Base-by-base conservation (phyloP, 768 basidiomycete species). In the Sistotremastrum niveocremeum region DNA sequence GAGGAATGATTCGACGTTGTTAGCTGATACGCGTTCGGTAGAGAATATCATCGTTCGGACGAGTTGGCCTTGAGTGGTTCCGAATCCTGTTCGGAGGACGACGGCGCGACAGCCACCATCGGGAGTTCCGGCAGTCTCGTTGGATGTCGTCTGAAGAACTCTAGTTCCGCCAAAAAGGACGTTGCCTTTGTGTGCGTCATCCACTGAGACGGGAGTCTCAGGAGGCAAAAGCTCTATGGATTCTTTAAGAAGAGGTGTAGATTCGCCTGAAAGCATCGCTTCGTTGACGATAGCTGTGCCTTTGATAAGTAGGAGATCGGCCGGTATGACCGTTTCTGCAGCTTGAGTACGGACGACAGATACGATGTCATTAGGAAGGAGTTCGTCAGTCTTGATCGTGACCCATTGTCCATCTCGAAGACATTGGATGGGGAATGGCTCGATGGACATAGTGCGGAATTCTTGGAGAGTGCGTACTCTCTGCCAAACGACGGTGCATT, bases 31-130 rank as follows among this genome's bases (percentile, higher is more conserved):
- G 4, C 91, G 84, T 57, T 99, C 95, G 0, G 89, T 91, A 9
- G 89, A 91, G 68, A 98, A 99, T 47, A 99, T 91, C 95, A 98
- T 99, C 0, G 95, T 98, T 39, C 94, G 72, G 33, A 99, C 93
- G 34, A 99, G 79, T 63, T 94, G 89, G 36, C 95, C 95, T 60
- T 99, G 95, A 1, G 90, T 80, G 7, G 95, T 99, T 6, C 95
- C 95, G 57, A 98, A 99, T 2, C 95, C 94, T 8, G 95, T 98
- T 46, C 90, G 80, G 37, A 97, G 73, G 8, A 98, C 91, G 39
- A 91, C 69, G 6, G 90, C 93, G 6, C 95, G 77, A 61, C 90
- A 94, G 37, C 94, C 94, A 12, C 77, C 81, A 57, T 99, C 89
- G 3, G 93, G 93, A 0, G 91, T 86, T 45, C 75, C 71, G 43